Evolutionary conservation across 345 rosid species (phyloP).

Genomic region (Hibiscus mutabilis): DNA sequence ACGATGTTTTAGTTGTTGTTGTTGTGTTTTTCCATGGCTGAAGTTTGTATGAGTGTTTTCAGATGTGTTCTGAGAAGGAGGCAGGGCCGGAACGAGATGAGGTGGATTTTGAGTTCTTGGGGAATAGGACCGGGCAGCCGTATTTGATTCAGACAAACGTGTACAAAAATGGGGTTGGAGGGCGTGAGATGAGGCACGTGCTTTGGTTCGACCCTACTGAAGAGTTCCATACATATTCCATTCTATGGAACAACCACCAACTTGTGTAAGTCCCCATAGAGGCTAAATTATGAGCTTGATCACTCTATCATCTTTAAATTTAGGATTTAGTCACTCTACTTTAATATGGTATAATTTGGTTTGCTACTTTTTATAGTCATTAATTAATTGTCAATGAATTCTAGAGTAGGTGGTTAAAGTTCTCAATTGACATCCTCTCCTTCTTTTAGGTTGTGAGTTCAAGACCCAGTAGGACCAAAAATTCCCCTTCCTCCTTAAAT

Average conservation of each 20-base stretch:
- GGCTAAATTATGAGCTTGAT: neutral
- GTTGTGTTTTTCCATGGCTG: neutral
- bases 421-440: too few relatives aligned
- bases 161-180: slow-evolving; percentile 82
- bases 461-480: too few relatives aligned
- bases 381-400: too few relatives aligned
- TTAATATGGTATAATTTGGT: too few relatives aligned
- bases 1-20: too few relatives aligned
- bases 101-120: slow-evolving; percentile 89
- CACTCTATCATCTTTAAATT: neutral
- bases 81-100: slow-evolving; percentile 84
- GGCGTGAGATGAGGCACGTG: slow-evolving; percentile 84
- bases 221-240: slow-evolving; percentile 70
- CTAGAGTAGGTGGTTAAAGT: too few relatives aligned
- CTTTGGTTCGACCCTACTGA: slow-evolving; percentile 97
- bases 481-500: too few relatives aligned
- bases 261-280: slow-evolving; percentile 43
- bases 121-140: slow-evolving; percentile 84
- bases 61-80: slow-evolving; percentile 65
- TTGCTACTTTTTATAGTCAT: too few relatives aligned
- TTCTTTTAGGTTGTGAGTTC: too few relatives aligned
- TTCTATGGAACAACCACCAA: slow-evolving; percentile 78
- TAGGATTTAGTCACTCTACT: neutral
- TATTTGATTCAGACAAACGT: slow-evolving; percentile 87
- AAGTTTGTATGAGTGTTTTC: slow-evolving; percentile 1